Evolutionary conservation across 306 rosid genomes (phyloP), one percentile per base, ranked within the genome.

Genomic region (Pyrus pyrifolia): DNA sequence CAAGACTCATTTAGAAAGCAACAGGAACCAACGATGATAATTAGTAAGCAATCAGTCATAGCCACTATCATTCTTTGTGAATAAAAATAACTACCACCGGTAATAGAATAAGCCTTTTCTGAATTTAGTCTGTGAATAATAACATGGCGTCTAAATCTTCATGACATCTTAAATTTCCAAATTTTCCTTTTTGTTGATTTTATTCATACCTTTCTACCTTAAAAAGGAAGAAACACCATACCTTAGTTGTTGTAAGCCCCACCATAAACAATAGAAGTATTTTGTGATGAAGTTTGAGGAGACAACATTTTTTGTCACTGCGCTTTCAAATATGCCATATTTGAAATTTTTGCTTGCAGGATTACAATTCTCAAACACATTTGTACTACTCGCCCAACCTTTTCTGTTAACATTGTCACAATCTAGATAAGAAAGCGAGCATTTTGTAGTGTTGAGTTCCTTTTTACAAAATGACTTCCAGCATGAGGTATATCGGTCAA

Each of bases 191-290:
- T 8, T 13, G 17, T 49, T 60, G 38, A 40, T 68, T 63, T 49
- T 30, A 14, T 79, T 70, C 44, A 78, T 64, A 67, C 27, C 5
- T 53, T 62, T 70, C 69, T n/a, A 58, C 69, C 22, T 45, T 23
- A 64, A 61, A 38, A 71, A 76, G 55, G 44, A 67, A 71, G 64
- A 71, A 66, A 51, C 61, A 70, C 14, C 78, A 75, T 92, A 95
- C 99, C 99, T 92, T 77, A 95, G 82, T 77, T 95, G 94, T 80
- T 95, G 99, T 80, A 95, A 77, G 69, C 99, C 99, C 99, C 99
- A 92, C 99, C 99, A 95, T 68, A 95, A 85, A 85, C 97, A 90
- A 82, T 92, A 95, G 44, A 95, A 88, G 84, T 90, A 95, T 81
- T 92, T 92, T 40, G 62, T 77, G 23, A 89, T 74, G 74, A 95